Conservation (phyloP, 2,329 filamentous ascomycete genomes). For the Calycina marina region DNA sequence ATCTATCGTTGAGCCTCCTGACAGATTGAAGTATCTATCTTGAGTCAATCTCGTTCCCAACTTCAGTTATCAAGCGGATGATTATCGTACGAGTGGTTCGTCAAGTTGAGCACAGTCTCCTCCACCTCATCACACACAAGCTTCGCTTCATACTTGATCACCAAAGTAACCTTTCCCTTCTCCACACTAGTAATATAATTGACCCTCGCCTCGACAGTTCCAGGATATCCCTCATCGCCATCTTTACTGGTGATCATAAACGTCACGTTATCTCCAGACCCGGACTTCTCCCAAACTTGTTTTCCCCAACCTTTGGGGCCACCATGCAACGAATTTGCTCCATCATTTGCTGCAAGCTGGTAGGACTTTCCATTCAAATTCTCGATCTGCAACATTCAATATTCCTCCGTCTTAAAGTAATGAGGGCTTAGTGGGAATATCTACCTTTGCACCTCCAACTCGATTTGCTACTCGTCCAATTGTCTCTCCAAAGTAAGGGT, state of each 20-base stretch:
- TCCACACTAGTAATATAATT: conserved; percentile 67
- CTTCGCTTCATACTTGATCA: conserved; percentile 81
- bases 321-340: conserved; percentile 61
- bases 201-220: conserved; percentile 62
- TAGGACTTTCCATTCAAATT: conserved; percentile 60
- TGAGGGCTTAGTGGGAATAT: too few relatives aligned
- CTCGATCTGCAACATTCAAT: too few relatives aligned
- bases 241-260: conserved; percentile 58
- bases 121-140: conserved; percentile 54
- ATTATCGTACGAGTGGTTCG: conserved; percentile 79
- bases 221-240: conserved; percentile 82
- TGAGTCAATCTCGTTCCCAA: not conserved
- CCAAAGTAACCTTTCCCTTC: conserved; percentile 42
- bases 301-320: conserved; percentile 69
- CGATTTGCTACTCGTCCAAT: conserved; percentile 81
- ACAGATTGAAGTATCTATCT: conserved; percentile 51
- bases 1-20: conserved; percentile 38
- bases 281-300: conserved; percentile 58
- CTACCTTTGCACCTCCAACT: conserved; percentile 54
- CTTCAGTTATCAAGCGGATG: too few relatives aligned
- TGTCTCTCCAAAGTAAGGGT: conserved; percentile 78
- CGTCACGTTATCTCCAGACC: conserved; percentile 50
- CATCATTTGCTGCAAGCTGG: conserved; percentile 60
- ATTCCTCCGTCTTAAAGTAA: too few relatives aligned
- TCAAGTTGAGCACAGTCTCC: conserved; percentile 88